Base-by-base conservation (phyloP, 2,329 filamentous ascomycete species). In the Colletotrichum sp. region DNA sequence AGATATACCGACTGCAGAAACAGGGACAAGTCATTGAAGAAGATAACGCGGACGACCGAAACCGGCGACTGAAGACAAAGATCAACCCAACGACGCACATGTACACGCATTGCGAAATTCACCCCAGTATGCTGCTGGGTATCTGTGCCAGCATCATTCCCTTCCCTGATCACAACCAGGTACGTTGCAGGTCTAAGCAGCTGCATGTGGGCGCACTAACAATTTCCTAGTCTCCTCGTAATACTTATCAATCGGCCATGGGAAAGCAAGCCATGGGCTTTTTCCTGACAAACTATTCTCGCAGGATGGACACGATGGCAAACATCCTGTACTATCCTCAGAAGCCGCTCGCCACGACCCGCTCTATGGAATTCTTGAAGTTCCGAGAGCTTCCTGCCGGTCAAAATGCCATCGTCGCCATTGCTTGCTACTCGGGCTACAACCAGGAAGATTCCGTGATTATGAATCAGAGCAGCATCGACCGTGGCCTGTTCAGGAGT, bases 361-460 rank as follows among this genome's bases (percentile, higher is more conserved):
- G 96, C 78, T 98, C 96, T 6, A 99, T 99, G 98, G 97, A 99
- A 85, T 99, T 98, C 85, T 89, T 99, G 81, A 98, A 98, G 82
- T 99, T 99, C 93, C 92, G 97, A 86, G 97, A 99, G 85, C 89
- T 99, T 75, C 97, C 97, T 21, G 97, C 97, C 18, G 97, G 97
- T 4, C 97, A 99, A 85, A 99, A 99, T 82, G 97, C 97, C 24
- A 99, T 99, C 81, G 97, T 99, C 15, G 98, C 97, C 55, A 99
- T 99, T 86, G 93, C 96, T 76, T 98, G 95, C 84, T 99, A 99
- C 87, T 98, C 96, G 71, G 97, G 97, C 76, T 99, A 99, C 89
- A 99, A 99, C 86, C 98, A 99, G 85, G 97, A 99, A 95, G 97
- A 99, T 92, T 99, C 97, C 79, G 96, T 99, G 80, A 98, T 99